Base-by-base conservation (phyloP, 768 basidiomycete species). In the Lentinus tigrinus region DNA sequence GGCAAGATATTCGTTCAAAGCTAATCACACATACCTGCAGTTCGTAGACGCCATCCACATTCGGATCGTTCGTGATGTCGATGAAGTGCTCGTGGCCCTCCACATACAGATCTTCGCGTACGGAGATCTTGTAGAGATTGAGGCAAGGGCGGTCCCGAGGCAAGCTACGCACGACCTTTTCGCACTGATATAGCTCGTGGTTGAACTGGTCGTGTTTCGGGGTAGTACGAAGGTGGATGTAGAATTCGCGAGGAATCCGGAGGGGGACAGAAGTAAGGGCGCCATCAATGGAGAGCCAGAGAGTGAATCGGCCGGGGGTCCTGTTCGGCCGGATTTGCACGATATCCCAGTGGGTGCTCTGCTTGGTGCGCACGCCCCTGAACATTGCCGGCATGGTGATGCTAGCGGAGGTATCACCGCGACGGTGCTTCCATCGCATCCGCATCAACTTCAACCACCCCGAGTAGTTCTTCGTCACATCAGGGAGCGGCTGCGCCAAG, bases 41-140 rank as follows among this genome's bases (percentile, higher is more conserved):
- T 74, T 99, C 97, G 66, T 88, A 99, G 3, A 97, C 90, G 1
- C 93, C 94, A 65, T 98, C 94, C 9, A 98, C 93, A 67, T 91
- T 93, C 0, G 95, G 92, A 66, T 95, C 91, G 67, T 97, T 97
- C 57, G 85, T 92, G 49, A 98, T 78, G 69, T 95, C 88, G 17
- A 93, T 87, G 68, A 98, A 98, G 69, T 97, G 93, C 55, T 93
- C 89, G 64, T 93, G 88, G 28, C 88, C 91, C 28, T 90, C 85
- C 28, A 88, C 78, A 72, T 91, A 99, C 16, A 88, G 74, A 5
- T 89, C 87, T 69, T 98, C 97, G 31, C 87, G 82, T 23, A 95
- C 92, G 11, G 82, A 75, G 26, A 98, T 76, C 65, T 87, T 89
- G 77, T 91, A 96, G 1, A 99, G 78, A 71, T 97, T 86, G 52